Conservation (phyloP, 257 asterid genomes). For the Nicotiana tomentosiformis region DNA sequence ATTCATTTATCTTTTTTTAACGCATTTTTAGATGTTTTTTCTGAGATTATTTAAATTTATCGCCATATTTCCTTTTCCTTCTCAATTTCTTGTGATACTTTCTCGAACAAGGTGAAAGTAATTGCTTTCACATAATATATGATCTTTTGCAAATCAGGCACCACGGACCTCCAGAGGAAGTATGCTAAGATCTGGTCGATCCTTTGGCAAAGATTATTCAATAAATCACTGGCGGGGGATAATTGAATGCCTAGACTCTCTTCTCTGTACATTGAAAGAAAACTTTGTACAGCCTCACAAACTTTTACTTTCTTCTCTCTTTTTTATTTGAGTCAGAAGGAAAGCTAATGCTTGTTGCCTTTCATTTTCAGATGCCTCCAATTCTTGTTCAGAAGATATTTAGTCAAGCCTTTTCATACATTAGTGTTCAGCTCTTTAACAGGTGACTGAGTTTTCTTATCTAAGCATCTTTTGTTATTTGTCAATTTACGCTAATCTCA, state of each 20-base stretch:
- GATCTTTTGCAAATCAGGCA: constrained; percentile 44
- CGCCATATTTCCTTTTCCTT: neutral
- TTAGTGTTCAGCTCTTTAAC: constrained; percentile 83
- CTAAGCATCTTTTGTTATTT: neutral
- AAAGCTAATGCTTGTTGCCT: constrained; percentile 5
- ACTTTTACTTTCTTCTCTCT: neutral
- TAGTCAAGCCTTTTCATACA: constrained; percentile 71
- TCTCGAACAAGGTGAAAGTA: neutral
- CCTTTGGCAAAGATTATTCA: constrained; percentile 69
- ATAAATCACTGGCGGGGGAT: constrained; percentile 81
- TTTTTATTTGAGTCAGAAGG: neutral
- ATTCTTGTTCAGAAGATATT: constrained; percentile 85
- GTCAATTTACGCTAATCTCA: neutral
- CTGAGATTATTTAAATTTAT: neutral
- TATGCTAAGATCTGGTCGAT: constrained; percentile 77
- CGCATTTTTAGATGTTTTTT: neutral
- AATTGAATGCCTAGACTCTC: constrained; percentile 82
- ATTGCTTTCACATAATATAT: constrained; percentile 1
- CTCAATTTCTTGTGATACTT: neutral
- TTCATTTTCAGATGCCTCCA: constrained; percentile 63
- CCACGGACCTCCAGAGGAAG: constrained; percentile 84
- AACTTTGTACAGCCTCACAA: constrained; percentile 56
- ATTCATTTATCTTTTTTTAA: neutral
- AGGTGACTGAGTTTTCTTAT: constrained; percentile 36
- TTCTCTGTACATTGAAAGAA: constrained; percentile 70